phyloP scores from a whole-genome alignment of 331 rosid genomes.

The Dryas integrifolia region DNA sequence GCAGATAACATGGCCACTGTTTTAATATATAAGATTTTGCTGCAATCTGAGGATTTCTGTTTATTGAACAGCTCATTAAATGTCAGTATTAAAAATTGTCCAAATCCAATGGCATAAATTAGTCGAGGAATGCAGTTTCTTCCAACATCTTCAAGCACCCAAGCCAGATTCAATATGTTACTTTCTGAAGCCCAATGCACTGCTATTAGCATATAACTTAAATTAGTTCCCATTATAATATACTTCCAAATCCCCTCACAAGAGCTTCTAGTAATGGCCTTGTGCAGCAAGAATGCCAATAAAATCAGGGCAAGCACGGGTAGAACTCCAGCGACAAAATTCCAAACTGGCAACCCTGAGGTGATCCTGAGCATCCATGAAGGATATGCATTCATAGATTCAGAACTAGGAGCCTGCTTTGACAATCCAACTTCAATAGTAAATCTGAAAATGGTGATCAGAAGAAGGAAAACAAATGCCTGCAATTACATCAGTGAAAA shows the following conservation, averaged over 20 bases:
- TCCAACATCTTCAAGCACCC: slow-evolving; percentile 47
- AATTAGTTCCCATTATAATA: slow-evolving; percentile 47
- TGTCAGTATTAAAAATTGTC: slow-evolving; percentile 63
- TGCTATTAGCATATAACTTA: slow-evolving; percentile 61
- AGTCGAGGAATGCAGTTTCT: slow-evolving; percentile 61
- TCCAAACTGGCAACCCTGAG: slow-evolving; percentile 54
- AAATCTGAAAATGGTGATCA: slow-evolving; percentile 75
- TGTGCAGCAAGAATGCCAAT: slow-evolving; percentile 61
- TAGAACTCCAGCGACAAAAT: slow-evolving; percentile 49
- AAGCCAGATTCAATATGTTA: slow-evolving; percentile 33
- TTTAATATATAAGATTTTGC: slow-evolving; percentile 46
- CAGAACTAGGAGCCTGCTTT: slow-evolving; percentile 84
- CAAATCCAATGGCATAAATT: slow-evolving; percentile 63
- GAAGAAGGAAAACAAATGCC: slow-evolving; percentile 76
- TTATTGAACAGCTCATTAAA: slow-evolving; percentile 39
- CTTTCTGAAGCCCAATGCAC: slow-evolving; percentile 64
- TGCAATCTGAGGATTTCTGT: slow-evolving; percentile 36
- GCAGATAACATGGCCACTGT: slow-evolving; percentile 62
- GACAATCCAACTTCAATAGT: slow-evolving; percentile 77
- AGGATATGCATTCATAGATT: slow-evolving; percentile 55
- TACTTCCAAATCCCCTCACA: slow-evolving; percentile 53
- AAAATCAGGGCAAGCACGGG: slow-evolving; percentile 58
- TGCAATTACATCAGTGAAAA: slow-evolving; percentile 37
- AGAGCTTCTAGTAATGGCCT: slow-evolving; percentile 38
- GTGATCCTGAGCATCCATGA: slow-evolving; percentile 63